These are phyloP conservation scores for Boechera retrofracta DNA, from an alignment of 345 rosid species.

Conservation along the genomic window DNA sequence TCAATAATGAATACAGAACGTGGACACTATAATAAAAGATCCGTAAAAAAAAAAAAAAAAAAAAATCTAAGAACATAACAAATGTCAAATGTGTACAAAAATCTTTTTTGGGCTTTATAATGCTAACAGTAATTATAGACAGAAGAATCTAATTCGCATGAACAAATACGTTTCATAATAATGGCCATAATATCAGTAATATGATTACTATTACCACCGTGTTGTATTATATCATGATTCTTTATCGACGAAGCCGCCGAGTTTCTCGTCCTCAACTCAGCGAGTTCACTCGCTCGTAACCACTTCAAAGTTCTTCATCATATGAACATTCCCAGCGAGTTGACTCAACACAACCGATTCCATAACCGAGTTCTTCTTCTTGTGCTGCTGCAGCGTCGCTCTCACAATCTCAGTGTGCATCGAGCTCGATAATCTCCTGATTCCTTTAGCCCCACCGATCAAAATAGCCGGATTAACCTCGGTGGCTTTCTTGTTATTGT, in stretches of 20 bases:
- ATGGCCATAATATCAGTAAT: constrained; percentile 32
- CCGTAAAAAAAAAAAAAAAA: background rate
- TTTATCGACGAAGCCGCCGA: constrained; percentile 37
- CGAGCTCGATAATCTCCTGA: constrained; percentile 60
- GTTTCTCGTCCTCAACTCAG: constrained; percentile 42
- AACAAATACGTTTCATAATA: constrained; percentile 66
- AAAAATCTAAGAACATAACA: constrained; percentile 32
- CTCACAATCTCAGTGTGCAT: constrained; percentile 81
- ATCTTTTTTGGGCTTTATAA: background rate
- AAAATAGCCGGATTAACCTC: constrained; percentile 63
- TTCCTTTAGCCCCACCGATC: constrained; percentile 82
- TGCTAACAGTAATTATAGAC: constrained; percentile 73
- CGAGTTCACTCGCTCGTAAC: constrained; percentile 55
- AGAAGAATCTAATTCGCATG: constrained; percentile 58
- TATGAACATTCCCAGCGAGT: constrained; percentile 59
- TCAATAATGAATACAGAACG: constrained; percentile 35
- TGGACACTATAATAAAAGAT: constrained; percentile 35
- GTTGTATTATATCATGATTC: constrained; percentile 47
- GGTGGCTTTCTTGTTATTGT: constrained; percentile 48
- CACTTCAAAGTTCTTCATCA: constrained; percentile 57
- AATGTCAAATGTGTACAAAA: constrained; percentile 43
- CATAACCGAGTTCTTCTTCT: constrained; percentile 54
- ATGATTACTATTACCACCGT: constrained; percentile 47
- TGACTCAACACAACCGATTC: constrained; percentile 75
- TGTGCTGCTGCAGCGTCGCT: constrained; percentile 64